phyloP scores from a whole-genome alignment of 305 asterid species.

The Fraxinus dipetala region DNA sequence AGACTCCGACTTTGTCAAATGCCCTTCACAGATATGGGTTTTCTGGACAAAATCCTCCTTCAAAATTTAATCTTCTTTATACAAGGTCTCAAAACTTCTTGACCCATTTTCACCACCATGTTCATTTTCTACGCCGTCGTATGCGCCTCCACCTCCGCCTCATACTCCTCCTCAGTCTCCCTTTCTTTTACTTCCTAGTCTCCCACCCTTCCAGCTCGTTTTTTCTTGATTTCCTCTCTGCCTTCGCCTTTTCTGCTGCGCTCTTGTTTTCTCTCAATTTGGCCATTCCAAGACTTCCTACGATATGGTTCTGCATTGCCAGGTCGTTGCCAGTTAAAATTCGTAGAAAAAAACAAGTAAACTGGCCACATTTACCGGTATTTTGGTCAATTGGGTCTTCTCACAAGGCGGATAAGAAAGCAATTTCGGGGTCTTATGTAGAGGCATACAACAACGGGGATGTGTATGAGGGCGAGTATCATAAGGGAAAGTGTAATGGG shows the following conservation, averaged over 20 bases:
- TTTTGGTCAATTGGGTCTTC: conserved; percentile 90
- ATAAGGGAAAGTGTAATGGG: conserved; percentile 87
- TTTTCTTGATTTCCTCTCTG: conserved; percentile 81
- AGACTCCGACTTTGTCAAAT: conserved; percentile 56
- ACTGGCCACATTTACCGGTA: conserved; percentile 64
- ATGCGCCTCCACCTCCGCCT: conserved; percentile 67
- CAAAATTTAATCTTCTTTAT: conserved; percentile 38
- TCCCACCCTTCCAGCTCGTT: conserved; percentile 88
- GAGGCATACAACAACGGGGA: conserved; percentile 91
- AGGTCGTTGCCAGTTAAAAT: conserved; percentile 72
- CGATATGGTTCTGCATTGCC: conserved; percentile 67
- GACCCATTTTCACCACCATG: conserved; percentile 62
- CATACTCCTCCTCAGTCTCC: conserved; percentile 66
- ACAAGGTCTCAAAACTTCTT: conserved; percentile 49
- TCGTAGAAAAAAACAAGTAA: conserved; percentile 38
- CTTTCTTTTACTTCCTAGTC: conserved; percentile 76
- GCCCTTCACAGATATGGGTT: conserved; percentile 56
- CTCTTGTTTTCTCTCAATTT: conserved; percentile 77
- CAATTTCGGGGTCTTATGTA: conserved; percentile 72
- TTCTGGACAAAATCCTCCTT: conserved; percentile 32
- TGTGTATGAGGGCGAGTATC: conserved; percentile 94
- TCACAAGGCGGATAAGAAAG: conserved; percentile 53
- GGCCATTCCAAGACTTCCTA: conserved; percentile 83
- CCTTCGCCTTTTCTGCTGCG: conserved; percentile 86
- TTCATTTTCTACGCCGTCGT: conserved; percentile 67